These are phyloP conservation scores for Aspergillus heteromorphus DNA, from an alignment of 495 filamentous ascomycete species.

Conservation along the genomic window DNA sequence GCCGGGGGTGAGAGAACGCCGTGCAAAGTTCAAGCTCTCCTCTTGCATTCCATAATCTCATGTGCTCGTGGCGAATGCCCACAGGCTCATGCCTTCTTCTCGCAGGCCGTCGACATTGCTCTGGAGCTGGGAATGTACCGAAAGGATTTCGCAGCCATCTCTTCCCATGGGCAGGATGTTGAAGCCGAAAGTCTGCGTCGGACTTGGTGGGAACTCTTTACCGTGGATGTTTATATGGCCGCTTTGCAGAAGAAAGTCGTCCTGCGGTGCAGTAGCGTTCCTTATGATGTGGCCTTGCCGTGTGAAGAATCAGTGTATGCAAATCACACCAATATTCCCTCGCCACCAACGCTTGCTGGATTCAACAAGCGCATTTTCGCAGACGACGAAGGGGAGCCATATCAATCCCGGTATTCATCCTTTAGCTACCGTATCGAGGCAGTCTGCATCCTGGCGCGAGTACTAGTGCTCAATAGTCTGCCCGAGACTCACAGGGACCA, in stretches of 20 bases:
- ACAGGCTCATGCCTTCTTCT: slow-evolving; percentile 29
- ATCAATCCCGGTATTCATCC: slow-evolving; percentile 27
- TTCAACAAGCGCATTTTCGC: slow-evolving; percentile 35
- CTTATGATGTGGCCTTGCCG: slow-evolving; percentile 32
- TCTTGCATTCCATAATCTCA: slow-evolving; percentile 33
- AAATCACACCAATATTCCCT: slow-evolving; percentile 22
- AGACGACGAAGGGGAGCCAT: slow-evolving; percentile 20
- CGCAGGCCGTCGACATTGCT: slow-evolving; percentile 28
- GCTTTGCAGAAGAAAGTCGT: slow-evolving; percentile 24
- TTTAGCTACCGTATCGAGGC: slow-evolving; percentile 44
- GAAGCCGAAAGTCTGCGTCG: slow-evolving; percentile 37
- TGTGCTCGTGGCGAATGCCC: slow-evolving; percentile 30
- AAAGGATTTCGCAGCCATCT: slow-evolving; percentile 25
- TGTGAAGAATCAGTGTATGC: slow-evolving; percentile 36
- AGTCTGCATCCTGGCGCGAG: slow-evolving; percentile 30
- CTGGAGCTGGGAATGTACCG: slow-evolving; percentile 36
- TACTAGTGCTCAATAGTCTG: slow-evolving; percentile 32
- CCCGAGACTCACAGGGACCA: slow-evolving; percentile 36
- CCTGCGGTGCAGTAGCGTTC: slow-evolving; percentile 28
- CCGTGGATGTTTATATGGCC: slow-evolving; percentile 34
- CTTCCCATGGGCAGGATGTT: slow-evolving; percentile 18
- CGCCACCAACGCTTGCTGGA: slow-evolving; percentile 24
- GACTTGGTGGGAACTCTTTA: slow-evolving; percentile 42
- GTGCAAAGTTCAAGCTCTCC: slow-evolving; percentile 33
- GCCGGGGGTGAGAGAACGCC: slow-evolving; percentile 25